Evolutionary conservation across 2,329 filamentous ascomycete genomes (phyloP), one percentile per base, ranked within the genome.

Genomic region (Pseudogymnoascus sp.): DNA sequence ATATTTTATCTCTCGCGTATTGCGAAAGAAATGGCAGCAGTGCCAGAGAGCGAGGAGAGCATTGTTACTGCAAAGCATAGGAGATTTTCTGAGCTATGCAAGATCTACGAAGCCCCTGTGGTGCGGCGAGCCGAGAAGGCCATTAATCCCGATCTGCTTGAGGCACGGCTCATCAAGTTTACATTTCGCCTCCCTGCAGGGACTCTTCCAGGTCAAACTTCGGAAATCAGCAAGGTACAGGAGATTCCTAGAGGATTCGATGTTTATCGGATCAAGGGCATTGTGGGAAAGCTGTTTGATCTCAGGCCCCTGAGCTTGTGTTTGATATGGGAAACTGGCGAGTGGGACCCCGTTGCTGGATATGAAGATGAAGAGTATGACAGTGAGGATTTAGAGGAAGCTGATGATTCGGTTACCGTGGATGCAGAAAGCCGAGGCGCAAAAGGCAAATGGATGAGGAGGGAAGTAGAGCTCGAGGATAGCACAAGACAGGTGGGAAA

Each of bases 1-100:
- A 88, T 93, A 70, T 99, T 96, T 74, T 99, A 99, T 73, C 84
- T 97, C 9, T 90, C 88, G 0, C 84, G 89, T 61, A 95, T 97
- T 63, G 89, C 84, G 9, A 87, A 86, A 65, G 90, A 95, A 71
- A 79, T 97, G 40, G 82, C 86, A 1, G 77, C 80, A 3, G 82
- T 85, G 0, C 77, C 84, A 0, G 80, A 84, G 62, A 74, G 74
- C 2, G 75, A 78, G 1, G 82, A 87, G 67, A 75, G 74, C 0
- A 76, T 77, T 1, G 81, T 96, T 0, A 72, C 89, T 2, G 75
- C 73, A 0, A 75, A 78, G 3, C 92, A 97, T 74, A 87, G 86
- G 6, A 82, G 91, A 4, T 97, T 90, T 72, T 70, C 73, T 0
- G 87, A 87, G 65, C 79, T 99, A 31, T 96, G 92, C 69, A 82